Percentiles rank a stretch among this genome's conserved stretches.
phyloP scores from a whole-genome alignment of 129 eudicot genomes.

The Flaveria robusta region DNA sequence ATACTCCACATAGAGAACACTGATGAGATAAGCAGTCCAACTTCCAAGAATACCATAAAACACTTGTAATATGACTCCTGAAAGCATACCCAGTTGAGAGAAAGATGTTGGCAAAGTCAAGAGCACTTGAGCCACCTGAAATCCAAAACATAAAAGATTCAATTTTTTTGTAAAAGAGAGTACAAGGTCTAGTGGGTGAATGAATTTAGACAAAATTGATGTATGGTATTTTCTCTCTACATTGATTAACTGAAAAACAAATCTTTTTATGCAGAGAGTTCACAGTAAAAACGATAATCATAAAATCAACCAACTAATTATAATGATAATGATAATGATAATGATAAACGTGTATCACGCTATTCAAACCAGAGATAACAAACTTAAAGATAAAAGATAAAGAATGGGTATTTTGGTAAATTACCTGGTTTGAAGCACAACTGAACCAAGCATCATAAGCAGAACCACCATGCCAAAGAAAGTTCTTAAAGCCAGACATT shows the following conservation, averaged over 20 bases:
- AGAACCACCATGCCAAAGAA: slow-evolving; percentile 92
- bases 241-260: no score
- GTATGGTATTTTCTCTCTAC: no score
- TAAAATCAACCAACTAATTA: no score
- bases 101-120: slow-evolving; percentile 82
- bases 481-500: slow-evolving; percentile 51
- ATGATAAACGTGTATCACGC: no score
- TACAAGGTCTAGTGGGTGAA: neutral
- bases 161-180: slow-evolving; percentile 12
- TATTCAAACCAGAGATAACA: no score
- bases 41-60: slow-evolving; percentile 83
- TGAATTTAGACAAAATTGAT: no score
- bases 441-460: slow-evolving; percentile 92
- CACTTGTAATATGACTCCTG: slow-evolving; percentile 67
- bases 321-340: no score
- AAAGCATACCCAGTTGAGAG: slow-evolving; percentile 87
- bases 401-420: slow-evolving; percentile 6
- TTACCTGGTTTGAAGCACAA: slow-evolving; percentile 80
- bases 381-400: no score
- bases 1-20: slow-evolving; percentile 82
- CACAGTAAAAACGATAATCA: no score
- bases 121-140: slow-evolving; percentile 87
- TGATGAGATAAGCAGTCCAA: slow-evolving; percentile 91
- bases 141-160: slow-evolving; percentile 19
- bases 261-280: no score